These are phyloP conservation scores for Russula olivacea DNA, from an alignment of 768 basidiomycete species.

Conservation along the genomic window DNA sequence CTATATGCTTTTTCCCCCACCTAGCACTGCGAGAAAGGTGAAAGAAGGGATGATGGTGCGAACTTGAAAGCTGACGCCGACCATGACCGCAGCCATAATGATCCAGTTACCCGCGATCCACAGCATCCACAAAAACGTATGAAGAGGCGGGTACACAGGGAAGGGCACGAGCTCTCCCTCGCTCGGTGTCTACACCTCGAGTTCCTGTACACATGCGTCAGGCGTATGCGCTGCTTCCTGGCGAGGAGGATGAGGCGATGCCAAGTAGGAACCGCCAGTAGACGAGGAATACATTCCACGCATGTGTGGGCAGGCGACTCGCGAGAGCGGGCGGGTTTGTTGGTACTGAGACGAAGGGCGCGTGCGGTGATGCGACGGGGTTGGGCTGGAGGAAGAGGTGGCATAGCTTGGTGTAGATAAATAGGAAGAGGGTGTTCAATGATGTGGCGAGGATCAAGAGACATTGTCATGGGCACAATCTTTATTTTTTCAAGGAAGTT, in stretches of 20 bases:
- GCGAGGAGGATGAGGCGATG: constrained; percentile 24
- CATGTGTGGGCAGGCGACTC: constrained; percentile 25
- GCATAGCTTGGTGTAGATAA: no score
- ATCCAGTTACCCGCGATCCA: constrained; percentile 73
- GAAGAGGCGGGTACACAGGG: constrained; percentile 71
- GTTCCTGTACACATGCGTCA: constrained; percentile 54
- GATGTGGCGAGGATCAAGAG: no score
- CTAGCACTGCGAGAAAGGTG: constrained; percentile 53
- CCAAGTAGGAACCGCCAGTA: constrained; percentile 57
- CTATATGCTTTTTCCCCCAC: no score
- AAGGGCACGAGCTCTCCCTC: constrained; percentile 66
- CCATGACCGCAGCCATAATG: constrained; percentile 62
- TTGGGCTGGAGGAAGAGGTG: no score
- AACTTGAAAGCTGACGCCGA: constrained; percentile 61
- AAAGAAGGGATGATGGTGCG: constrained; percentile 20
- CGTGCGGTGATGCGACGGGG: no score
- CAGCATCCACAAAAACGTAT: constrained; percentile 67
- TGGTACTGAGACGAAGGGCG: no score
- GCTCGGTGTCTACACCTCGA: constrained; percentile 74
- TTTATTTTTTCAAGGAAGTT: no score
- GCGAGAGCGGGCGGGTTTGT: constrained; percentile 35
- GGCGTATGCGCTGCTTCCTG: constrained; percentile 13
- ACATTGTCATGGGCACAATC: no score
- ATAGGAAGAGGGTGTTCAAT: no score
- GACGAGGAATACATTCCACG: constrained; percentile 49